Conservation (phyloP, 2,329 filamentous ascomycete genomes). For the Curvularia lunata region DNA sequence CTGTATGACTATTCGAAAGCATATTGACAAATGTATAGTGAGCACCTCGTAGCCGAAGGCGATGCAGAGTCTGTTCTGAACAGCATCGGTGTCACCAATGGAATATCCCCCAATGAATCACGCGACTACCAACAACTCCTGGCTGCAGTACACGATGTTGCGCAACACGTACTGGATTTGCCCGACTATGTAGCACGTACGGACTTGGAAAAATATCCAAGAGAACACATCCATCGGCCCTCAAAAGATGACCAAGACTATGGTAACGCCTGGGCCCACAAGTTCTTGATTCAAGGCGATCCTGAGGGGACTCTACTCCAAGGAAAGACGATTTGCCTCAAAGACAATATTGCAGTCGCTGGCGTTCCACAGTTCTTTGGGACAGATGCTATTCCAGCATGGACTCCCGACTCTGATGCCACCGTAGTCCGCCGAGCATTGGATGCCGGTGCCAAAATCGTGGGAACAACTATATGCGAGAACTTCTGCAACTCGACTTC, state of each 20-base stretch:
- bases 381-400: slow-evolving; percentile 56
- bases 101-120: slow-evolving; percentile 48
- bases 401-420: slow-evolving; percentile 61
- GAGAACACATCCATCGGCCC: slow-evolving; percentile 54
- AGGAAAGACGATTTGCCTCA: slow-evolving; percentile 59
- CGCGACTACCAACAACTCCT: slow-evolving; percentile 58
- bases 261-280: slow-evolving; percentile 61
- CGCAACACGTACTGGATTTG: slow-evolving; percentile 53
- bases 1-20: not conserved
- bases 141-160: slow-evolving; percentile 60
- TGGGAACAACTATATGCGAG: slow-evolving; percentile 61
- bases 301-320: slow-evolving; percentile 20
- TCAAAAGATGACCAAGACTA: slow-evolving; percentile 39
- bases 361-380: slow-evolving; percentile 62
- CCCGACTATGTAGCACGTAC: slow-evolving; percentile 57
- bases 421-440: slow-evolving; percentile 60
- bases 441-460: slow-evolving; percentile 59
- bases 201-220: slow-evolving; percentile 54
- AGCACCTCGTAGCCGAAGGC: slow-evolving; percentile 32
- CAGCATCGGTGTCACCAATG: slow-evolving; percentile 32
- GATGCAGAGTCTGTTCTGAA: slow-evolving; percentile 32
- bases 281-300: slow-evolving; percentile 54
- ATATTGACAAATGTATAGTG: slow-evolving; percentile 20
- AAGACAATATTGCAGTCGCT: slow-evolving; percentile 63
- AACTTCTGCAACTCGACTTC: slow-evolving; percentile 60